phyloP scores from a whole-genome alignment of 768 basidiomycete species.

The Pisolithus tinctorius region DNA sequence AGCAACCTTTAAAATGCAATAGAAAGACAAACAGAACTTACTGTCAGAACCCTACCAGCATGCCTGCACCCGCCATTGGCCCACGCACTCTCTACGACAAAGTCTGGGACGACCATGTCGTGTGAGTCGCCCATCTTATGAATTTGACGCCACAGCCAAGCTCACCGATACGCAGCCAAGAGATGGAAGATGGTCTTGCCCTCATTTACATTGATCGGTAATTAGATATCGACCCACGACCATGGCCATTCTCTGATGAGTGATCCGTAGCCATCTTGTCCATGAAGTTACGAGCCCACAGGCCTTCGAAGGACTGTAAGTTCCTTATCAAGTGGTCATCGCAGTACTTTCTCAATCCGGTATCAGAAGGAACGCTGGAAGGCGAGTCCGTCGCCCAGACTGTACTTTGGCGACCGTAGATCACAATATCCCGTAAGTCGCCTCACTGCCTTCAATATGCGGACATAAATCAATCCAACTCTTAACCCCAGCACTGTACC shows the following conservation, averaged over 20 bases:
- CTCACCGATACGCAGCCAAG: constrained; percentile 40
- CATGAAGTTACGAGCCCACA: constrained; percentile 95
- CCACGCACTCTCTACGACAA: constrained; percentile 96
- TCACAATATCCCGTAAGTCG: constrained; percentile 77
- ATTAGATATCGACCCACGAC: constrained; percentile 5
- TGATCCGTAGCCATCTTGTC: constrained; percentile 45
- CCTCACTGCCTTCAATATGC: neutral
- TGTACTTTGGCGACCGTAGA: constrained; percentile 88
- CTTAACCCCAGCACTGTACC: constrained; percentile 49
- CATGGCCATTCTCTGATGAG: neutral
- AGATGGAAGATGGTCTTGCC: constrained; percentile 69
- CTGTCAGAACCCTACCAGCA: constrained; percentile 14
- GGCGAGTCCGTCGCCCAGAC: constrained; percentile 77
- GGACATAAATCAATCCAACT: neutral
- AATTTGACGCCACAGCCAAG: constrained; percentile 3
- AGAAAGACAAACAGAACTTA: neutral
- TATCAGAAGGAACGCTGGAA: constrained; percentile 59
- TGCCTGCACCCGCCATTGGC: constrained; percentile 49
- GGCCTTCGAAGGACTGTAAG: constrained; percentile 82
- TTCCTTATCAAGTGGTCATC: constrained; percentile 4
- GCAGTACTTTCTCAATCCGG: constrained; percentile 7
- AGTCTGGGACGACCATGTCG: constrained; percentile 96
- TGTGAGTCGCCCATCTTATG: constrained; percentile 41
- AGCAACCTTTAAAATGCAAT: neutral
- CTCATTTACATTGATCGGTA: constrained; percentile 82